phyloP scores from a whole-genome alignment of 1,284 basidiomycete genomes.

The Chiua sp. region DNA sequence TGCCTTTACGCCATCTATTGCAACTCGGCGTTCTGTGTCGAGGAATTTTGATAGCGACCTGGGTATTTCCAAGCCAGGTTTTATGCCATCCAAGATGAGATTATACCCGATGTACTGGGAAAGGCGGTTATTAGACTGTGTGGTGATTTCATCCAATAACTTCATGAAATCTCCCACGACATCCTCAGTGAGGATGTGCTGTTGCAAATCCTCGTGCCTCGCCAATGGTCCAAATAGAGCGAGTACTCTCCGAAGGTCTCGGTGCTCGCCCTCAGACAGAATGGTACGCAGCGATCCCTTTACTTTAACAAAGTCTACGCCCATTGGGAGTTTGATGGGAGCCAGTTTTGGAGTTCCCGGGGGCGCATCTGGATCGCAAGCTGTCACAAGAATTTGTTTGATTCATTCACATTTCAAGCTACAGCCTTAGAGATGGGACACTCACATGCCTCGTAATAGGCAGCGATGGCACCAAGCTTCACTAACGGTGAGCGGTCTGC shows the following conservation, averaged over 20 bases:
- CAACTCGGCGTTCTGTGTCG: too few relatives aligned
- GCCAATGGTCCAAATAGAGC: too few relatives aligned
- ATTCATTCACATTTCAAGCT: too few relatives aligned
- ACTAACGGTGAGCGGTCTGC: constrained; percentile 23
- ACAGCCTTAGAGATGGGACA: not conserved
- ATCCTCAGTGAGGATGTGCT: constrained; percentile 19
- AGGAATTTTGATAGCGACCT: too few relatives aligned
- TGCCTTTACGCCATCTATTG: too few relatives aligned
- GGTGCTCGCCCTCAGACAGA: constrained; percentile 11
- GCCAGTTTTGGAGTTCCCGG: not conserved
- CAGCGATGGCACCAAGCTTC: too few relatives aligned
- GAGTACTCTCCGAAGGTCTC: constrained; percentile 23
- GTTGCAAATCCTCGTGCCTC: constrained; percentile 18
- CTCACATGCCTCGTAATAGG: constrained; percentile 32
- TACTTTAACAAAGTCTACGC: constrained; percentile 7
- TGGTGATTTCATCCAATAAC: constrained; percentile 17
- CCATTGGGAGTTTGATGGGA: not conserved
- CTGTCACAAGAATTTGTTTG: constrained; percentile 11
- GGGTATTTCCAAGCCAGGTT: too few relatives aligned
- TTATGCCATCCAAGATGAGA: too few relatives aligned
- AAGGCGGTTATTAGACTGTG: constrained; percentile 7
- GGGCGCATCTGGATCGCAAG: constrained; percentile 4
- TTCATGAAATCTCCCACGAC: constrained; percentile 19
- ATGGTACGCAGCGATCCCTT: constrained; percentile 12
- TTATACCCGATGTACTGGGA: too few relatives aligned